phyloP scores from a whole-genome alignment of 495 filamentous ascomycete genomes.

The Lasiosphaeris hirsuta region DNA sequence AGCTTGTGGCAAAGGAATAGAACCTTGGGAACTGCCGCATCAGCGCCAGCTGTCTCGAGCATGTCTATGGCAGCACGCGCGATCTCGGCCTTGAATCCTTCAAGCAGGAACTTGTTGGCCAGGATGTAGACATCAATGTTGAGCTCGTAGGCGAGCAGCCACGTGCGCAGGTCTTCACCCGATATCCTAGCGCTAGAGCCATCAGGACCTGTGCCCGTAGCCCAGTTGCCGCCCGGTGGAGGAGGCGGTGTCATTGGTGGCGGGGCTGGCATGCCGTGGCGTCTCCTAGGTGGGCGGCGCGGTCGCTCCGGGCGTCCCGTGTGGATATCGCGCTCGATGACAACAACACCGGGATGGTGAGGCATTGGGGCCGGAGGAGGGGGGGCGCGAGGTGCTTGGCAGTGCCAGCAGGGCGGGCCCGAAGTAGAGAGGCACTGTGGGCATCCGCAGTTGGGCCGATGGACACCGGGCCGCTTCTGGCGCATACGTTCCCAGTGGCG shows the following conservation, averaged over 20 bases:
- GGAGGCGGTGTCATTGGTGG: slow-evolving; percentile 14
- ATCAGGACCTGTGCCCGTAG: slow-evolving; percentile 1
- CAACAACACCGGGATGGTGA: slow-evolving; percentile 16
- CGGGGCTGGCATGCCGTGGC: slow-evolving; percentile 15
- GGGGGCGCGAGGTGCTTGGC: slow-evolving; percentile 37
- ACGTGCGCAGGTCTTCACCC: slow-evolving; percentile 41
- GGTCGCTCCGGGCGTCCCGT: slow-evolving; percentile 2
- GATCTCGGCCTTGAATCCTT: slow-evolving; percentile 41
- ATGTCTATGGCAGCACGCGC: slow-evolving; percentile 39
- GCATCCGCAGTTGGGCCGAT: slow-evolving; percentile 43
- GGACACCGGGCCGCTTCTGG: slow-evolving; percentile 40
- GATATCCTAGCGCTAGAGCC: slow-evolving; percentile 30
- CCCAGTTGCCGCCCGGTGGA: background rate
- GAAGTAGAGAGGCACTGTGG: slow-evolving; percentile 33
- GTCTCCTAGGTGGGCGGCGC: slow-evolving; percentile 12
- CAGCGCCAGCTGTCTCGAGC: slow-evolving; percentile 44
- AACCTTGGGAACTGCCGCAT: slow-evolving; percentile 38
- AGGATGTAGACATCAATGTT: slow-evolving; percentile 46
- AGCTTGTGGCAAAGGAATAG: slow-evolving; percentile 38
- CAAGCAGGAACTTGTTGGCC: slow-evolving; percentile 42
- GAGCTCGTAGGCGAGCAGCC: slow-evolving; percentile 44
- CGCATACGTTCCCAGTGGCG: slow-evolving; percentile 37
- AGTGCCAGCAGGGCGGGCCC: slow-evolving; percentile 44
- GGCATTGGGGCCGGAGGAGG: slow-evolving; percentile 27
- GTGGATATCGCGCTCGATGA: slow-evolving; percentile 14